A percentile compares a stretch with the other conserved stretches of the same genome.
These are phyloP conservation scores for Tricholoma matsutake DNA, from an alignment of 768 basidiomycete species.

Conservation along the genomic window DNA sequence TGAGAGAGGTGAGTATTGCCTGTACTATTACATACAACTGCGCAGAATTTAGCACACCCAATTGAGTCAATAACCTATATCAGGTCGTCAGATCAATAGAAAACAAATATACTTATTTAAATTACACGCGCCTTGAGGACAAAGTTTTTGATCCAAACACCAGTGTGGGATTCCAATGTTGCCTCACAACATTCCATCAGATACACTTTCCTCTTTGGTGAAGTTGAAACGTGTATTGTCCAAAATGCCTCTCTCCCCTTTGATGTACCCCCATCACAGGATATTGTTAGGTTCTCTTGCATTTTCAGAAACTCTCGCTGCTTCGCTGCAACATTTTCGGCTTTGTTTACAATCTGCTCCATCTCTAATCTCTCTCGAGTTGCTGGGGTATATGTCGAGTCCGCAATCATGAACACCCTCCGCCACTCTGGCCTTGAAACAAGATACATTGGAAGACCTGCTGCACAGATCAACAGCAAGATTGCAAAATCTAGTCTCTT, in stretches of 20 bases:
- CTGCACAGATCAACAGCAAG: slow-evolving; percentile 13
- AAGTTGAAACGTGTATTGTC: slow-evolving; percentile 30
- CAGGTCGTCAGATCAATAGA: background rate
- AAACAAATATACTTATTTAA: background rate
- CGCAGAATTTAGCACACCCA: slow-evolving; percentile 20
- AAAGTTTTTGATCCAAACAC: slow-evolving; percentile 17
- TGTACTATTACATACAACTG: slow-evolving; percentile 23
- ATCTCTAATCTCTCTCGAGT: slow-evolving; percentile 11
- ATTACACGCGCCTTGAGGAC: slow-evolving; percentile 5
- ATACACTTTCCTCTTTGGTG: slow-evolving; percentile 22
- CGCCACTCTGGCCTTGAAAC: slow-evolving; percentile 10
- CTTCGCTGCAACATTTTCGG: slow-evolving; percentile 8
- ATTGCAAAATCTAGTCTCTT: slow-evolving; percentile 9
- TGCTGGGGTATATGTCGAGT: slow-evolving; percentile 11
- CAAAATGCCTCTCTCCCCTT: slow-evolving; percentile 24
- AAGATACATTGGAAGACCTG: slow-evolving; percentile 15
- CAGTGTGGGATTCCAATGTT: slow-evolving; percentile 25
- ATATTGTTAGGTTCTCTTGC: slow-evolving; percentile 1
- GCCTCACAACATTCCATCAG: slow-evolving; percentile 25
- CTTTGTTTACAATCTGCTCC: slow-evolving; percentile 15
- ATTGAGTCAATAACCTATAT: slow-evolving; percentile 15
- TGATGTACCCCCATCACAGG: slow-evolving; percentile 15
- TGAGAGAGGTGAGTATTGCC: slow-evolving; percentile 22
- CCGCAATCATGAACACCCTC: slow-evolving; percentile 4
- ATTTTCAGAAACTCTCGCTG: slow-evolving; percentile 8